A percentile compares a stretch with the other conserved stretches of the same genome.
Evolutionary conservation across 768 basidiomycete species (phyloP).

Genomic region (Amanita polypyramis): DNA sequence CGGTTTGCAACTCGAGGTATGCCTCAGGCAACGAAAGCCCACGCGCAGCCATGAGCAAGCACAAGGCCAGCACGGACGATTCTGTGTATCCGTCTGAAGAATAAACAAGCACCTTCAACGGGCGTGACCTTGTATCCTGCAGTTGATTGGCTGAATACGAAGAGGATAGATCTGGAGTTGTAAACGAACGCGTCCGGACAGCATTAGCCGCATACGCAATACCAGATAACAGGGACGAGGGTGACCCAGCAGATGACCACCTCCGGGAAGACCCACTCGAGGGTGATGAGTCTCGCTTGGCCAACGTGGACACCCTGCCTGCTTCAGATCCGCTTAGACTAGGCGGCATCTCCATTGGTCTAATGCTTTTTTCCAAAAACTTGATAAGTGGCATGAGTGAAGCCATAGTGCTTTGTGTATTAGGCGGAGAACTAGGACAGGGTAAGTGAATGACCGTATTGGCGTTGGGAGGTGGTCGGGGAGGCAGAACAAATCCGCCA

Average conservation of each 20-base stretch:
- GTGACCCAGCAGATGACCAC: constrained; percentile 30
- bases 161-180: constrained; percentile 20
- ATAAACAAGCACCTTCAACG: constrained; percentile 70
- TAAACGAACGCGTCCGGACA: constrained; percentile 21
- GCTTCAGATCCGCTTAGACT: constrained; percentile 8
- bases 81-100: constrained; percentile 91
- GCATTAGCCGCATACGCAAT: constrained; percentile 15
- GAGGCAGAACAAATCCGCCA: constrained; percentile 25
- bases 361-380: constrained; percentile 58
- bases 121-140: constrained; percentile 34
- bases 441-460: constrained; percentile 64
- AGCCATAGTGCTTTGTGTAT: constrained; percentile 40
- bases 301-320: background rate
- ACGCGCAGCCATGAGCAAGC: constrained; percentile 74
- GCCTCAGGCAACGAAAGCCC: constrained; percentile 72
- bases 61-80: constrained; percentile 78
- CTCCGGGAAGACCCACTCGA: constrained; percentile 18
- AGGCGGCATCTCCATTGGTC: constrained; percentile 26
- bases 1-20: constrained; percentile 83
- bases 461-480: constrained; percentile 62
- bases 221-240: constrained; percentile 13
- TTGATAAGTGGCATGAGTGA: constrained; percentile 52
- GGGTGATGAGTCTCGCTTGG: constrained; percentile 7
- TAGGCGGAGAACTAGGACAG: constrained; percentile 60
- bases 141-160: constrained; percentile 15